These are phyloP conservation scores for Monosporozyma yasuniensis DNA, from an alignment of 805 yeast genomes.

Conservation along the genomic window DNA sequence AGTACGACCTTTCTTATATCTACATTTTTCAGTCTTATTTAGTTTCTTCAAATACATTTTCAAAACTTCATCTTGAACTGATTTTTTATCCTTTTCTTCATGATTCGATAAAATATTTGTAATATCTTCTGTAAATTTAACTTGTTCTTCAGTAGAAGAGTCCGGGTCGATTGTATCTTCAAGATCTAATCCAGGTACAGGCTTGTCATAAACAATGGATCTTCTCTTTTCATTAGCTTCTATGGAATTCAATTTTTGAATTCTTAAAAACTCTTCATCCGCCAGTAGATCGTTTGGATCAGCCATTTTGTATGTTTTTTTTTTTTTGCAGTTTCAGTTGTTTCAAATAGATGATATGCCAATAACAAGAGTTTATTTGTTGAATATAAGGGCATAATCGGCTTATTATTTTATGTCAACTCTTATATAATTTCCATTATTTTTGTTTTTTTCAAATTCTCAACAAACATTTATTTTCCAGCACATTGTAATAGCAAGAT, in stretches of 20 bases:
- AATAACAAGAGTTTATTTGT: not conserved
- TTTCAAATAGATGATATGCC: not conserved
- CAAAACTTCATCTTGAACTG: constrained; percentile 6
- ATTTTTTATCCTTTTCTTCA: not conserved
- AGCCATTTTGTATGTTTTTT: not conserved
- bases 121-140: not conserved
- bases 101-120: not conserved
- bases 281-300: constrained; percentile 10
- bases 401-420: not conserved
- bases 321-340: not conserved
- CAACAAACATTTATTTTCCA: not conserved
- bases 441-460: not conserved
- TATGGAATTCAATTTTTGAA: constrained; percentile 18
- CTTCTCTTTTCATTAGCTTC: constrained; percentile 9
- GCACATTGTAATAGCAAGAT: not conserved
- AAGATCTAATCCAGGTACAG: not conserved
- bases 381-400: not conserved
- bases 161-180: not conserved
- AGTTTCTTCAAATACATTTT: constrained; percentile 8
- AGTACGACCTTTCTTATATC: constrained; percentile 4
- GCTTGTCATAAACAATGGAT: constrained; percentile 11
- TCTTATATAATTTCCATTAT: not conserved
- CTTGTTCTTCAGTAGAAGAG: not conserved
- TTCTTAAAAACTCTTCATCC: constrained; percentile 20
- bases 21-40: constrained; percentile 7